These are phyloP conservation scores for Bombardia bombarda DNA, from an alignment of 495 filamentous ascomycete species.

Conservation along the genomic window DNA sequence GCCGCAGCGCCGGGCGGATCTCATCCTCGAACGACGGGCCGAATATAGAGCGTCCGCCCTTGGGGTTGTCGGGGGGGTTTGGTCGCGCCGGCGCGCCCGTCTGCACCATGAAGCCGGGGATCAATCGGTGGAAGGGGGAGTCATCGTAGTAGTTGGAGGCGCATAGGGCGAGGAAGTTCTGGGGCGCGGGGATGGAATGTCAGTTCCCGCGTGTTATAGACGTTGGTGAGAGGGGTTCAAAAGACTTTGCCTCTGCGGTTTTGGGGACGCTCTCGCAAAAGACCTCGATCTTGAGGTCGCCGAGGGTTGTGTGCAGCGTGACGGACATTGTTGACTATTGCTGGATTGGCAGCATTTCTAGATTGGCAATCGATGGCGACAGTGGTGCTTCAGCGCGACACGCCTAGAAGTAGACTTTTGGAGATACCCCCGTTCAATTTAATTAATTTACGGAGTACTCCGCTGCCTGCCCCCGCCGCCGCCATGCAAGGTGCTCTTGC, in stretches of 20 bases:
- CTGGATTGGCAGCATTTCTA: too few species aligned
- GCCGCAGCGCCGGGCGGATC: constrained; percentile 74
- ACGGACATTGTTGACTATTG: too few species aligned
- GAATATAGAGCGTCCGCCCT: constrained; percentile 80
- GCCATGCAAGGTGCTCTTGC: too few species aligned
- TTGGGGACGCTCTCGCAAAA: constrained; percentile 93
- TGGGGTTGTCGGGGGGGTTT: constrained; percentile 51
- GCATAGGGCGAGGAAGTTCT: constrained; percentile 97
- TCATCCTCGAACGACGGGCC: constrained; percentile 84
- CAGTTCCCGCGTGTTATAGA: not conserved
- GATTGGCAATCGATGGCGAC: too few species aligned
- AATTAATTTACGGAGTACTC: too few species aligned
- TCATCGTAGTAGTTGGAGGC: constrained; percentile 79
- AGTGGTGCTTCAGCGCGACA: too few species aligned
- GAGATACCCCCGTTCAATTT: too few species aligned
- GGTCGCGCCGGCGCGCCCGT: constrained; percentile 68
- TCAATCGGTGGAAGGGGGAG: constrained; percentile 86
- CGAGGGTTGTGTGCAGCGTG: constrained; percentile 81
- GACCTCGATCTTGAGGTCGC: constrained; percentile 90
- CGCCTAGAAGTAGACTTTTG: too few species aligned
- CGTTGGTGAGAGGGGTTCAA: constrained; percentile 35
- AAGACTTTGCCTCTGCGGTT: constrained; percentile 59
- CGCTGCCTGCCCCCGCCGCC: too few species aligned
- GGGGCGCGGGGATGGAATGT: not conserved
- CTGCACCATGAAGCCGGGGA: constrained; percentile 89